Evolutionary conservation across 2,329 filamentous ascomycete species (phyloP), one percentile per base, ranked within the genome.

Genomic region (Trichoderma aggressivum): DNA sequence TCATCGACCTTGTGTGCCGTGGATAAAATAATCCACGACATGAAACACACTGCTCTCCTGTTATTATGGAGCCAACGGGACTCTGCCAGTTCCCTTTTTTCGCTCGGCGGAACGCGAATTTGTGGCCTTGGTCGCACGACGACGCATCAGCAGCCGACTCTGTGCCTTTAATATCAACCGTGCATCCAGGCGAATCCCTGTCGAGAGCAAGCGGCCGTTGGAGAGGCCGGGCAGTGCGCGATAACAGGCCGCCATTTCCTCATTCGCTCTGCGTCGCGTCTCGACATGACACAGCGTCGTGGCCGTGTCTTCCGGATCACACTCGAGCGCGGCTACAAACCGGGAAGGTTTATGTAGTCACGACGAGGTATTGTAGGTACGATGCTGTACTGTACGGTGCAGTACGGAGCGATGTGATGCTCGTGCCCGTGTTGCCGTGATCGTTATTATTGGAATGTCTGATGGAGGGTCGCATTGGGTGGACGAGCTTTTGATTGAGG

Each of bases 401-500:
- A 28, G 26, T 28, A 28, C 26, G 26, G 26, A 28, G 43, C 43
- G 43, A 50, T 21, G 47, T 18, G n/a, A 53, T 53, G 47, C 47
- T 53, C 24, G 16, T 10, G 32, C 26, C 36, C 18, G n/a, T n/a
- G n/a, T n/a, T n/a, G n/a, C n/a, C n/a, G 53, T 59, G 28, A 47
- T 58, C 16, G 56, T 69, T 60, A 69, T 69, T 61, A 34, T 69
- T 61, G 65, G 65, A 69, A 69, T 61, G 65, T 34, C 65, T 32
- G 30, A 56, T 53, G 60, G 66, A 70, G 70, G 53, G 70, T 70
- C 66, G 65, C 58, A 73, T 73, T 73, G 70, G 61, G 58, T 65
- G 60, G 55, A 58, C 63, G 62, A 56, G 43, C 32, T 72, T 73
- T 73, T 69, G 50, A 72, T 73, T 72, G 70, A 66, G 63, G 72